These are phyloP conservation scores for Triticum urartu DNA, from an alignment of 176 grass and related monocot species.

Conservation along the genomic window DNA sequence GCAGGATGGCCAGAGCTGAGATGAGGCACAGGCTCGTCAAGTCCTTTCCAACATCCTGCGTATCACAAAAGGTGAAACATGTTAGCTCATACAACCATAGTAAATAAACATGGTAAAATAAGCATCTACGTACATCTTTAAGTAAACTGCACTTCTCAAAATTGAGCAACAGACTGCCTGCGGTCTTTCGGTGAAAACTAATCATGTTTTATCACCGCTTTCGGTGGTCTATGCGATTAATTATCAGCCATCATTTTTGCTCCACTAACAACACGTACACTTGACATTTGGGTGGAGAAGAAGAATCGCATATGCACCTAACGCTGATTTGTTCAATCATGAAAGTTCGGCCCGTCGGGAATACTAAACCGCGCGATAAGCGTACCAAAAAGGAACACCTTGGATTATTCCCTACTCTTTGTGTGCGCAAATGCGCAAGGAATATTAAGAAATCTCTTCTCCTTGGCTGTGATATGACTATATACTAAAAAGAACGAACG, in stretches of 20 bases:
- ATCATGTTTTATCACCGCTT: not conserved
- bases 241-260: constrained; percentile 33
- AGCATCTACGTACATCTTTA: not conserved
- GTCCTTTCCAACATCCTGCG: constrained; percentile 56
- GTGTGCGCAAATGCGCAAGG: constrained; percentile 33
- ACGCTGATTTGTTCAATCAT: constrained; percentile 39
- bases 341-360: constrained; percentile 30
- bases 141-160: not conserved
- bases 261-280: constrained; percentile 26
- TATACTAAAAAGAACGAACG: not conserved
- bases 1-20: constrained; percentile 48
- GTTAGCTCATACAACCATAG: not conserved
- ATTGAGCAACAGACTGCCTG: not conserved
- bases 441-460: constrained; percentile 22
- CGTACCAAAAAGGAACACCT: not conserved
- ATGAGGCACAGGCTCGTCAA: constrained; percentile 33
- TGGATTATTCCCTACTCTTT: constrained; percentile 42
- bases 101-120: not conserved
- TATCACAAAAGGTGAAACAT: not conserved
- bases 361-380: constrained; percentile 24
- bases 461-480: not conserved
- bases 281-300: not conserved
- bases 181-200: not conserved
- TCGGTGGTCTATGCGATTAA: constrained; percentile 29
- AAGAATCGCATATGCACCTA: constrained; percentile 53